These are phyloP conservation scores for Amylocystis lapponica DNA, from an alignment of 768 basidiomycete species.

Conservation along the genomic window DNA sequence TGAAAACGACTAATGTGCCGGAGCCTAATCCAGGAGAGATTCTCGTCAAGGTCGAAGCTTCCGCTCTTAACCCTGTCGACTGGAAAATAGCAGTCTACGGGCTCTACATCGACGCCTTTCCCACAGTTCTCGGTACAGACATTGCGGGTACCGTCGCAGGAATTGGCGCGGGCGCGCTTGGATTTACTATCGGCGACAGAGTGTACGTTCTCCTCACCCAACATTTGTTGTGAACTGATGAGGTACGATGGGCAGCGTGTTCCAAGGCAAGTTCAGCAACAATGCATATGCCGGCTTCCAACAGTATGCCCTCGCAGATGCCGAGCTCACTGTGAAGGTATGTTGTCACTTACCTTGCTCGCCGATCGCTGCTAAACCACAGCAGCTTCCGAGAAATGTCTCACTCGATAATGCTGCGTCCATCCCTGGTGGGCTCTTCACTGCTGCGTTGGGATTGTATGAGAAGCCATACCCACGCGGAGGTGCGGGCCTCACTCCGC, in stretches of 20 bases:
- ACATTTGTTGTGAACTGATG: not conserved
- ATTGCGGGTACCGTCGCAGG: conserved; percentile 33
- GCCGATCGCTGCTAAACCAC: not conserved
- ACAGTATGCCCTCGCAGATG: conserved; percentile 20
- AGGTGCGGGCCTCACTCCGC: conserved; percentile 23
- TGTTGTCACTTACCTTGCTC: conserved; percentile 13
- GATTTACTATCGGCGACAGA: conserved; percentile 31
- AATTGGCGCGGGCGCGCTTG: conserved; percentile 33
- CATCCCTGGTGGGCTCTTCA: conserved; percentile 34
- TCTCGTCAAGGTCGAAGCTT: conserved; percentile 22
- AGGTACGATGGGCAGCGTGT: not conserved
- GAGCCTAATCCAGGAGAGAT: conserved; percentile 18
- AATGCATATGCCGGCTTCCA: conserved; percentile 13
- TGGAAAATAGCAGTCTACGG: conserved; percentile 27
- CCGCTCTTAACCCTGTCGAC: conserved; percentile 30
- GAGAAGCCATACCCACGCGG: no score
- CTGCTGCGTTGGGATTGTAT: conserved; percentile 33
- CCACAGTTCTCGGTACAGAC: conserved; percentile 34
- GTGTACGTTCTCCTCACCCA: conserved; percentile 21
- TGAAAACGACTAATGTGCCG: conserved; percentile 1
- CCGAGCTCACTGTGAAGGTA: conserved; percentile 20
- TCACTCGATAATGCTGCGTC: conserved; percentile 36
- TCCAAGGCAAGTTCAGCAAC: conserved; percentile 3
- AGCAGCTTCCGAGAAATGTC: conserved; percentile 30
- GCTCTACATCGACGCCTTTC: conserved; percentile 27